phyloP scores from a whole-genome alignment of 2,329 filamentous ascomycete species.

The Fusarium subtropicale region DNA sequence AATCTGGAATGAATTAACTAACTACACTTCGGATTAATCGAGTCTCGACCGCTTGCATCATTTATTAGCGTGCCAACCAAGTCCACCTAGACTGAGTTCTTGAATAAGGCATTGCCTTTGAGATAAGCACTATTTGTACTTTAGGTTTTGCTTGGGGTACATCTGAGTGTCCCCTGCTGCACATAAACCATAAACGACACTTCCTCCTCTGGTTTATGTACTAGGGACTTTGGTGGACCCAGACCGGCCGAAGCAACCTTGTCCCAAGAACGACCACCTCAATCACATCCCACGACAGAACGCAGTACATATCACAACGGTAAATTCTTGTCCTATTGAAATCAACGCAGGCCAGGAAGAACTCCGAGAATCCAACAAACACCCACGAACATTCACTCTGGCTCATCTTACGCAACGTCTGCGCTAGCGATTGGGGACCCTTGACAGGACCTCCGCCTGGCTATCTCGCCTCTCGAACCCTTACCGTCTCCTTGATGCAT shows the following conservation, averaged over 20 bases:
- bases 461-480: conserved; percentile 36
- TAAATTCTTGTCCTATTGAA: conserved; percentile 1
- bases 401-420: conserved; percentile 35
- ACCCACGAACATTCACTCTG: conserved; percentile 18
- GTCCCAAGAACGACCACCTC: conserved; percentile 34
- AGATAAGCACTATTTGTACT: conserved; percentile 6
- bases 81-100: neutral
- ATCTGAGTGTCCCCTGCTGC: neutral
- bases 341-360: neutral
- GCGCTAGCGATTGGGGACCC: conserved; percentile 29
- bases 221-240: conserved; percentile 15
- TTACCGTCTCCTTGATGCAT: conserved; percentile 34
- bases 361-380: neutral
- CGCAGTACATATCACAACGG: conserved; percentile 18
- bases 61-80: conserved; percentile 8
- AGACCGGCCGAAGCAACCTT: conserved; percentile 32
- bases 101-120: conserved; percentile 13
- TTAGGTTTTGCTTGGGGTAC: conserved; percentile 4
- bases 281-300: conserved; percentile 27
- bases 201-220: neutral
- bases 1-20: conserved; percentile 30
- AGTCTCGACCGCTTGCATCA: conserved; percentile 39
- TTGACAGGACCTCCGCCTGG: conserved; percentile 23
- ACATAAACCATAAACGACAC: neutral
- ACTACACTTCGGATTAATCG: conserved; percentile 12